Percentiles rank a stretch among this genome's conserved stretches.
Conservation (phyloP, 139 green algal species). For the Zygnema circumcarinatum region DNA sequence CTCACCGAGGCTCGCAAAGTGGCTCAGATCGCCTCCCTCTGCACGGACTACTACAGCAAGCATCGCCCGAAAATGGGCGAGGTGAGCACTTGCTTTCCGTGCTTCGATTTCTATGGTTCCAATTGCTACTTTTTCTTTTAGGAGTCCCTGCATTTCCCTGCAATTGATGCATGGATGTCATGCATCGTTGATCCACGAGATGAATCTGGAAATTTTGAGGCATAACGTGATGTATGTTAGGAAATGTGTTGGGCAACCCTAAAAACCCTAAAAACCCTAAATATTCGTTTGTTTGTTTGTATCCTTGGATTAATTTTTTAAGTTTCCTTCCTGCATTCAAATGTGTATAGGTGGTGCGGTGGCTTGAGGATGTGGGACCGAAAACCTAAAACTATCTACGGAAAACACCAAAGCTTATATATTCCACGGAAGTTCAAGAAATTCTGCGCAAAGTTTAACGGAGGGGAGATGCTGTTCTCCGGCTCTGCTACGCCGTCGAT, state of each 20-base stretch:
- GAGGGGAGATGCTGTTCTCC: too few species aligned
- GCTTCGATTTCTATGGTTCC: background rate
- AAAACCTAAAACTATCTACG: background rate
- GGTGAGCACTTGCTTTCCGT: background rate
- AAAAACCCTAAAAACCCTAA: too few species aligned
- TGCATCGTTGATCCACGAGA: too few species aligned
- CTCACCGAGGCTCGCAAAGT: background rate
- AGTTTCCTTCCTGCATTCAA: background rate
- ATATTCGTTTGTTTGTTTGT: too few species aligned
- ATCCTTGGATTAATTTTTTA: too few species aligned
- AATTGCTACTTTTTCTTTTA: background rate
- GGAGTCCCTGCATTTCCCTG: too few species aligned
- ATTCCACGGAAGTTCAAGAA: background rate
- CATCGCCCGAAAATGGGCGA: slow-evolving; percentile 11
- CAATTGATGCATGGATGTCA: too few species aligned
- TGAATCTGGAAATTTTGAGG: too few species aligned
- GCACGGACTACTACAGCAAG: background rate
- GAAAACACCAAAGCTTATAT: background rate
- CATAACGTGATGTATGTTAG: too few species aligned
- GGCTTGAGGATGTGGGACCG: background rate
- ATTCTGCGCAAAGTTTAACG: too few species aligned
- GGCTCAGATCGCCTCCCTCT: background rate
- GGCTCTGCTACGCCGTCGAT: too few species aligned
- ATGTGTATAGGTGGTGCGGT: background rate
- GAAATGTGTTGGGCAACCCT: too few species aligned